A percentile compares a stretch with the other conserved stretches of the same genome.
Conservation (phyloP, 192 early-diverging fungal genomes). For the Coemansia sp. region DNA sequence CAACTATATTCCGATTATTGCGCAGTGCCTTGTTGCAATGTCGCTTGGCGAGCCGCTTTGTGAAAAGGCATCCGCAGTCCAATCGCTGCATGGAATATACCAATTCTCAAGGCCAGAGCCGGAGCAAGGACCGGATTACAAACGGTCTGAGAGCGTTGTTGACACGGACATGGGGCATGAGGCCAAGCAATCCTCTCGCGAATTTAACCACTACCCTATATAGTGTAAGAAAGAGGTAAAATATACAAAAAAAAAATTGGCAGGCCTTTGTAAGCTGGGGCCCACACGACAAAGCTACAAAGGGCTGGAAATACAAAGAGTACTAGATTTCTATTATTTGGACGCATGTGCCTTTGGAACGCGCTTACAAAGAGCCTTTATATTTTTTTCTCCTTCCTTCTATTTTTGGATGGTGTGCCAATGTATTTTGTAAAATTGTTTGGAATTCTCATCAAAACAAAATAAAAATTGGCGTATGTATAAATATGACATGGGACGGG, state of each 20-base stretch:
- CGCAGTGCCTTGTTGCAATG: constrained; percentile 9
- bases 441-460: not conserved
- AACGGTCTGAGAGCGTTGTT: not conserved
- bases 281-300: too few relatives aligned
- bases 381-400: not conserved
- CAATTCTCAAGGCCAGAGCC: not conserved
- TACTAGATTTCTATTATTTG: too few relatives aligned
- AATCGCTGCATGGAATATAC: not conserved
- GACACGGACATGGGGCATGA: not conserved
- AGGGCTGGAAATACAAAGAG: too few relatives aligned
- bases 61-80: not conserved
- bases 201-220: too few relatives aligned
- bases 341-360: too few relatives aligned
- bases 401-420: too few relatives aligned
- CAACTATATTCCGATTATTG: constrained; percentile 17
- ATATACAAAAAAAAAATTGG: too few relatives aligned
- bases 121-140: not conserved
- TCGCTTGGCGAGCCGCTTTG: constrained; percentile 19
- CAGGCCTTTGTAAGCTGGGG: too few relatives aligned
- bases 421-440: not conserved
- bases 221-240: too few relatives aligned
- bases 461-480: not conserved
- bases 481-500: too few relatives aligned
- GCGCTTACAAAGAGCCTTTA: not conserved
- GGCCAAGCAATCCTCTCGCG: not conserved